Evolutionary conservation across 768 basidiomycete species (phyloP), one percentile per base, ranked within the genome.

Genomic region (Neoboletus brunneissimus): DNA sequence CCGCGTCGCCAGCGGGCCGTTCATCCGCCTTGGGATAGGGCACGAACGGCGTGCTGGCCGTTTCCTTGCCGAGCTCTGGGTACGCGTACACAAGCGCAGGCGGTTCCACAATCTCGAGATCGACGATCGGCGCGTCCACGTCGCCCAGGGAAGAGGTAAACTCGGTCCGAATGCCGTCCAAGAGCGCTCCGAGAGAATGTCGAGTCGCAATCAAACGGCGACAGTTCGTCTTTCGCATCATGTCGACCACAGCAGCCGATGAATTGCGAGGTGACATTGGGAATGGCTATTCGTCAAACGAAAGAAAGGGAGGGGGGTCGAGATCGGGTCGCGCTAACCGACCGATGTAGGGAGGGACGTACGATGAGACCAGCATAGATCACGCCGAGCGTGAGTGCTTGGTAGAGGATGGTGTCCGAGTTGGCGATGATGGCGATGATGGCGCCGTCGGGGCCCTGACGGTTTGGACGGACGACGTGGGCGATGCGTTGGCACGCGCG

Each of bases 401-500:
- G 77, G 51, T 79, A 80, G 27, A 78, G 65, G 8, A 81, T 55
- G 10, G 69, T 70, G 35, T 79, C 79, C 0, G 72, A 62, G 18
- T 70, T 67, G 4, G 74, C 71, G 10, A 78, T 65, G 5, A 79
- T 61, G 0, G 71, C 76, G 5, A 79, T 57, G 5, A 76, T 66
- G 27, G 69, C 65, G 10, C 67, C 67, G n/a, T 74, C 69, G 4
- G 59, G 57, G 1, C 55, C 73, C 67, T 29, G 56, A 3, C 74
- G 69, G n/a, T 59, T 56, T 0, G 77, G 78, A 20, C 75, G 69
- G 15, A 80, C 45, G 22, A 62, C 56, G 55, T 76, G 76, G 0
- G 79, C 78, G 22, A 75, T 65, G n/a, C 79, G 73, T 55, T 81
- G 75, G 40, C 71, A 72, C 11, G 79, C 80, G 11, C 75, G 73